These are phyloP conservation scores for Boletus vermiculosoides DNA, from an alignment of 768 basidiomycete genomes.

Conservation along the genomic window DNA sequence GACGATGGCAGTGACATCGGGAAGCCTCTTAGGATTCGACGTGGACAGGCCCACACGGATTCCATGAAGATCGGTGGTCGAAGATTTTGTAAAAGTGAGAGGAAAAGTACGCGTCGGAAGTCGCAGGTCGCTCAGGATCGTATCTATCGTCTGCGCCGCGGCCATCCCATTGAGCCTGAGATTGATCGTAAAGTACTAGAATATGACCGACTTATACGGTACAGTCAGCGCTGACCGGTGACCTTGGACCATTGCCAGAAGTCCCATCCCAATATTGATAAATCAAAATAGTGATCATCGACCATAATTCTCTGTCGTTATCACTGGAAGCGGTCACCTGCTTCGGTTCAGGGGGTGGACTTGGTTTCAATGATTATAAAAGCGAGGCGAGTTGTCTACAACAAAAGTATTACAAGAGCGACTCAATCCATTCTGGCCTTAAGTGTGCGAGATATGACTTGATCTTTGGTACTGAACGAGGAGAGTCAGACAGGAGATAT, in stretches of 20 bases:
- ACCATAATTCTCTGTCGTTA: not conserved
- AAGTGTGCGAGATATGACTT: constrained; percentile 78
- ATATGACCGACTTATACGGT: not conserved
- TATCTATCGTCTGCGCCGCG: constrained; percentile 2
- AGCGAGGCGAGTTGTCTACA: constrained; percentile 17
- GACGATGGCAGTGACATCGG: constrained; percentile 54
- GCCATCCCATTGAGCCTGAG: constrained; percentile 1
- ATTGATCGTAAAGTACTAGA: not conserved
- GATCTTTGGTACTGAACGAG: constrained; percentile 61
- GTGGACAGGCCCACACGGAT: constrained; percentile 14
- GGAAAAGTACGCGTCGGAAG: constrained; percentile 18
- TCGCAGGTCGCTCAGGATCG: constrained; percentile 13
- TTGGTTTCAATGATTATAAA: not conserved
- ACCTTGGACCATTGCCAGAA: too few species aligned
- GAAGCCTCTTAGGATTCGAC: constrained; percentile 9
- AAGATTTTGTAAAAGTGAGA: constrained; percentile 15
- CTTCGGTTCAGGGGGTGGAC: too few species aligned
- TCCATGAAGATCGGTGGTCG: not conserved
- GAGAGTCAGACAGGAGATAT: constrained; percentile 8
- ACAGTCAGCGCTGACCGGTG: constrained; percentile 1
- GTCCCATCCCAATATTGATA: not conserved
- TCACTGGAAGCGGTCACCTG: not conserved
- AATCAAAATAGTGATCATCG: not conserved
- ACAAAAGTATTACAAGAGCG: constrained; percentile 10
- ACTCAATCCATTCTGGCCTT: constrained; percentile 89